Conservation (phyloP, 148 eudicot genomes). For the Fagopyrum esculentum region DNA sequence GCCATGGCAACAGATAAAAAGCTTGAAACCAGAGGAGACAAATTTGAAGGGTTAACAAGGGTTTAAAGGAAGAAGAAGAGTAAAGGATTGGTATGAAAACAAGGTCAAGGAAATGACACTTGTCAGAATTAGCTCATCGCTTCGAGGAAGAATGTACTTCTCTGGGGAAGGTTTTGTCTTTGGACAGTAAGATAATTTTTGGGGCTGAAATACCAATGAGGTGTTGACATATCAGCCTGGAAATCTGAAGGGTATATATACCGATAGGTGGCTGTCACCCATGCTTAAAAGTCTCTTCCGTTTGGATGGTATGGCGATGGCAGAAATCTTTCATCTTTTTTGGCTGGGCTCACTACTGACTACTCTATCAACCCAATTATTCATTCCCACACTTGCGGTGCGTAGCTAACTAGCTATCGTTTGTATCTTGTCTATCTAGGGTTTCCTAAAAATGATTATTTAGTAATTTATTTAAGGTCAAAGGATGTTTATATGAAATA, state of each 20-base stretch:
- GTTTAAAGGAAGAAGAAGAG: background rate
- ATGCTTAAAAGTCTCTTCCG: background rate
- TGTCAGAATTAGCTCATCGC: conserved; percentile 23
- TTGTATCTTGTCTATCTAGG: too few relatives aligned
- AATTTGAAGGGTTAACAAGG: conserved; percentile 7
- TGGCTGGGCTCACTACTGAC: background rate
- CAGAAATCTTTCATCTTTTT: background rate
- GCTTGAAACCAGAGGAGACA: background rate
- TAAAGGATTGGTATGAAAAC: background rate
- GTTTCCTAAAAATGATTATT: too few relatives aligned
- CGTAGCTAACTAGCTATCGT: too few relatives aligned
- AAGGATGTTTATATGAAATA: too few relatives aligned
- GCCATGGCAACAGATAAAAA: conserved; percentile 44
- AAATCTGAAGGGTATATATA: conserved; percentile 1
- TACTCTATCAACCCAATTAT: too few relatives aligned
- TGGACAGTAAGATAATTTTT: background rate
- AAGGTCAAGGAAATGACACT: conserved; percentile 40
- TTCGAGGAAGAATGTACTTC: background rate
- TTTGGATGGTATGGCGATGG: background rate
- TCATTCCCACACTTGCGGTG: too few relatives aligned
- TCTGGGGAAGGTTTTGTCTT: background rate
- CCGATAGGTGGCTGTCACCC: background rate
- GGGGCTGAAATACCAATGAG: background rate
- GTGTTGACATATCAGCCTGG: conserved; percentile 4
- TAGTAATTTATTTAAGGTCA: too few relatives aligned